phyloP scores from a whole-genome alignment of 495 filamentous ascomycete genomes.

The Tuber microsphaerosporum region DNA sequence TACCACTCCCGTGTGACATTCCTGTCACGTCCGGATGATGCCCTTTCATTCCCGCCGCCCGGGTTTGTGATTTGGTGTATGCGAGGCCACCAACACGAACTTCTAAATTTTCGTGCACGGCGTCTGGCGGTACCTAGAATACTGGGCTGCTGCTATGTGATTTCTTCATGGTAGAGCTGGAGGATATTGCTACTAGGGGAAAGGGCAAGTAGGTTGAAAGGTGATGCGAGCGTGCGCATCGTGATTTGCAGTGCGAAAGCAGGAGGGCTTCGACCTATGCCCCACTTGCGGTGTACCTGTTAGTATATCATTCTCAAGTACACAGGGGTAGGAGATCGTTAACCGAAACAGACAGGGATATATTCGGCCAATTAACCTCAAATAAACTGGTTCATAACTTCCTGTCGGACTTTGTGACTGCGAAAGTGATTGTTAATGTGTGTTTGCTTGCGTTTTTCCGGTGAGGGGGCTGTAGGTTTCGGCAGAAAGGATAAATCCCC shows the following conservation, averaged over 20 bases:
- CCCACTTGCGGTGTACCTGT: constrained; percentile 7
- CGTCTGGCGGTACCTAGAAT: neutral
- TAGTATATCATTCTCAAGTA: no score
- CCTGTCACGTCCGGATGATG: neutral
- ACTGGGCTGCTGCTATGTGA: neutral
- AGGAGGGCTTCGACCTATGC: constrained; percentile 12
- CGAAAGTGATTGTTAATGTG: constrained; percentile 1
- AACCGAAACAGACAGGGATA: no score
- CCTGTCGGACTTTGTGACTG: neutral
- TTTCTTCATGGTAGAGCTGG: neutral
- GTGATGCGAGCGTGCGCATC: neutral
- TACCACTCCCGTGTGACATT: constrained; percentile 7
- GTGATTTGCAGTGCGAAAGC: neutral
- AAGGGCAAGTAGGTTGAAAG: neutral
- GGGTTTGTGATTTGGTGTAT: neutral
- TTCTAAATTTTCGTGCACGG: neutral
- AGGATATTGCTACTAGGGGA: neutral
- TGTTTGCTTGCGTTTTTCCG: neutral
- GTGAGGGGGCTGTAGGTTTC: constrained; percentile 12
- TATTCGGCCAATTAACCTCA: no score
- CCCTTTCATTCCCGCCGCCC: neutral
- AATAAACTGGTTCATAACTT: no score
- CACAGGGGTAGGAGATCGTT: no score
- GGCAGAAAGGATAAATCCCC: constrained; percentile 9
- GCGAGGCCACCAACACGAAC: neutral